Evolutionary conservation across 192 early-diverging fungal genomes (phyloP), one percentile per base, ranked within the genome.

Genomic region (Gigaspora rosea): DNA sequence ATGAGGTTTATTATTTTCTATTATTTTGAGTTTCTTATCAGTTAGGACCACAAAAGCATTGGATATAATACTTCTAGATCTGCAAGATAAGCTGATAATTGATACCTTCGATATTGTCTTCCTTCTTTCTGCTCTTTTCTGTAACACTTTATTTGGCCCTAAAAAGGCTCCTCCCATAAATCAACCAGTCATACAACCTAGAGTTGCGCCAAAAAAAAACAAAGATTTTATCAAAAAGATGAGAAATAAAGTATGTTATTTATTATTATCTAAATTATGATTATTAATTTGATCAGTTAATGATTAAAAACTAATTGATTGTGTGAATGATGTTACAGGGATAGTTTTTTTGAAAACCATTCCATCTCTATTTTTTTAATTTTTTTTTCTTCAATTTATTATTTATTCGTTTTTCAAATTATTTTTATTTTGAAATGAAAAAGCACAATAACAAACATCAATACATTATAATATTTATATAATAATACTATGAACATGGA

Each of bases 181-280:
- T 4, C 1, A 27, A 33, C 11, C 36, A 16, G 33, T 18, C 20
- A 8, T 8, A n/a, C 35, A 15, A 15, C 52, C 63, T 72, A 10
- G 56, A 76, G 56, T 49, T 73, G 79, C 57, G 13, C 75, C 48
- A 65, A 87, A 78, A 64, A 84, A 81, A 79, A 82, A 78, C 71
- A 85, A 79, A 50, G 78, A 81, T 71, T 89, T 89, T 80, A 83
- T 89, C 11, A 82, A 89, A 68, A 80, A 83, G 49, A 89, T 89
- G 88, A 79, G 78, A 57, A 83, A 89, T 50, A 83, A 83, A 51
- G 88, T 85, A 82, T 3, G 71, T 56, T 35, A 3, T 49, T n/a
- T 70, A 18, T 51, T 54, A 36, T 46, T 33, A 50, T 54, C 35
- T 49, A 49, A 48, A 71, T 58, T 27, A 8, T 48, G 51, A 58